Conservation (phyloP, 371 early-diverging fungal species). For the Mucor velutinosus region DNA sequence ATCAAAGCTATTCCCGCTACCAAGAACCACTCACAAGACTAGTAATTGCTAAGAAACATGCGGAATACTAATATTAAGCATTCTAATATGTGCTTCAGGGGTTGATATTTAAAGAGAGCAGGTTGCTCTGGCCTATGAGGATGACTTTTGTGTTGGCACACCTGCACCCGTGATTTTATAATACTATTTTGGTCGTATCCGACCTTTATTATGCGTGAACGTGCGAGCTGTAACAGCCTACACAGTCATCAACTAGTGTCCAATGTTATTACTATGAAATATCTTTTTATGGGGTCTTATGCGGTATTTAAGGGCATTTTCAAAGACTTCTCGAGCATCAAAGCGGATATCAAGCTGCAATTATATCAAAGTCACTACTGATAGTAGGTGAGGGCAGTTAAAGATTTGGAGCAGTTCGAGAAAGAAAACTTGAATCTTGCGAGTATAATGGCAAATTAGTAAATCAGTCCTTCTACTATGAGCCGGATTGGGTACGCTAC, state of each 20-base stretch:
- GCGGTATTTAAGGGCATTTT: too few species aligned
- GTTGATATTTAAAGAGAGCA: not conserved
- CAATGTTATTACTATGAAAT: too few species aligned
- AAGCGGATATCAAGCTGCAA: not conserved
- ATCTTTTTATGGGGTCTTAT: too few species aligned
- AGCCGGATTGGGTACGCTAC: too few species aligned
- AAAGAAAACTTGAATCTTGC: too few species aligned
- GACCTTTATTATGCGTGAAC: not conserved
- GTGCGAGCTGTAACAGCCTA: not conserved
- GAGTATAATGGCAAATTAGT: too few species aligned
- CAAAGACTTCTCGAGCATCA: too few species aligned
- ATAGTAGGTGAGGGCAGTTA: not conserved
- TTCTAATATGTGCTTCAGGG: not conserved
- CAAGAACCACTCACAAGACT: not conserved
- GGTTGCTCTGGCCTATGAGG: not conserved
- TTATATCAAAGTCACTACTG: not conserved
- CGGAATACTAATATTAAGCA: not conserved
- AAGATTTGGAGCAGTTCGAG: too few species aligned
- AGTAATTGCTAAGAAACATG: not conserved
- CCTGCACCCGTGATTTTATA: not conserved
- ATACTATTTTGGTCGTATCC: not conserved
- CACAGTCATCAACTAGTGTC: too few species aligned
- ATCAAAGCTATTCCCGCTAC: not conserved
- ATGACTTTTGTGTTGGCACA: not conserved
- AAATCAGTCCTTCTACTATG: too few species aligned